A percentile compares a stretch with the other conserved stretches of the same genome.
Evolutionary conservation across 352 stramenopile genomes (phyloP).

Genomic region (Phytophthora sansomeana): DNA sequence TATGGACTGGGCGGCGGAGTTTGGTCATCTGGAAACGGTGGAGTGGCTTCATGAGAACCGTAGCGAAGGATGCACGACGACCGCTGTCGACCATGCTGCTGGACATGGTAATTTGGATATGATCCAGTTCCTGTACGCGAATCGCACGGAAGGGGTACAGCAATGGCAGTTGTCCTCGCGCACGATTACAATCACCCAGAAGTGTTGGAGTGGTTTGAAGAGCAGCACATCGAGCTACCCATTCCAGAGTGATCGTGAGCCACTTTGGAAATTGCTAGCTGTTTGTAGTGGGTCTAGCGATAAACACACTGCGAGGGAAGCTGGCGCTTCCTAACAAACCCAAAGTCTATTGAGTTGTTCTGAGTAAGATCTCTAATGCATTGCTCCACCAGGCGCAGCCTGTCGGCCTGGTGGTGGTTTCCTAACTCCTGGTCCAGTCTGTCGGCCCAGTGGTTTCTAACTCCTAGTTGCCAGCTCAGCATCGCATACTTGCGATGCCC

Average conservation of each 20-base stretch:
- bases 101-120: background rate
- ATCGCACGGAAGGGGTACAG: conserved; percentile 11
- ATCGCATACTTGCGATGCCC: too few relatives aligned
- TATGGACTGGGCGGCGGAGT: background rate
- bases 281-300: conserved; percentile 19
- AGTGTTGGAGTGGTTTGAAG: background rate
- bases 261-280: too few relatives aligned
- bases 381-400: too few relatives aligned
- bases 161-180: background rate
- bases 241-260: too few relatives aligned
- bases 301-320: too few relatives aligned
- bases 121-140: conserved; percentile 18
- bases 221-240: background rate
- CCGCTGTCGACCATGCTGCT: background rate
- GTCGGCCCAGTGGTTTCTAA: background rate
- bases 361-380: too few relatives aligned
- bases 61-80: too few relatives aligned
- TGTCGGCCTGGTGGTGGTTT: too few relatives aligned
- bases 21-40: background rate
- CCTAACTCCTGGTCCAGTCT: background rate
- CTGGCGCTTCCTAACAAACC: too few relatives aligned
- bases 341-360: too few relatives aligned
- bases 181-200: background rate
- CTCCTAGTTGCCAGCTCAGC: too few relatives aligned
- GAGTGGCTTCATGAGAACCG: conserved; percentile 2